Evolutionary conservation across 2,329 filamentous ascomycete species (phyloP).

Genomic region (Arthrobotrys entomopaga): DNA sequence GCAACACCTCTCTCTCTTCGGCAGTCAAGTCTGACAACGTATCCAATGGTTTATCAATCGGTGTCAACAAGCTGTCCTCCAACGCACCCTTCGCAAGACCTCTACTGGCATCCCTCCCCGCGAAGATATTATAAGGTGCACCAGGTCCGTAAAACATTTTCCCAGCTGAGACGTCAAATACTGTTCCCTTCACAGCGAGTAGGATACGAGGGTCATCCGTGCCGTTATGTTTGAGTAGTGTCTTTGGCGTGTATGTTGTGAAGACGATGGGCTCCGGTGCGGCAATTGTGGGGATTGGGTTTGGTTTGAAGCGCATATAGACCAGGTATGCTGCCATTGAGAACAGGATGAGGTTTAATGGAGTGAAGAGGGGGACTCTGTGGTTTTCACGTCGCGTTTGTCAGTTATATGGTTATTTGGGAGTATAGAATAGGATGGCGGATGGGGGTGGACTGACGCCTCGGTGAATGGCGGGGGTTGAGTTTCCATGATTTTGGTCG

Average conservation of each 20-base stretch:
- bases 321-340: conserved; percentile 69
- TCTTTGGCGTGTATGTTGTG: conserved; percentile 77
- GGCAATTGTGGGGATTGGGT: conserved; percentile 65
- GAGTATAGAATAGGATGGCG: background rate
- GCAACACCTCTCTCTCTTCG: conserved; percentile 70
- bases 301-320: conserved; percentile 69
- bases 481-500: conserved; percentile 37
- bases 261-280: conserved; percentile 71
- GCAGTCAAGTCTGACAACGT: conserved; percentile 68
- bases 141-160: conserved; percentile 96
- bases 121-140: conserved; percentile 95
- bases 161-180: conserved; percentile 85
- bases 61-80: conserved; percentile 92
- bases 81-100: conserved; percentile 92
- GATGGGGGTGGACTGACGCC: conserved; percentile 25
- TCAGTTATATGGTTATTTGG: background rate
- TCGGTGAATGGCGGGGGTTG: conserved; percentile 31
- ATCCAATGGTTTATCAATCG: conserved; percentile 69
- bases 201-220: conserved; percentile 78
- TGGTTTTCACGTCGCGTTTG: no score
- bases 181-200: conserved; percentile 86
- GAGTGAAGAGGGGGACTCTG: conserved; percentile 66
- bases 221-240: conserved; percentile 88
- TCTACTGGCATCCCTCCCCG: conserved; percentile 86
- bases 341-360: conserved; percentile 72